Percentiles rank a stretch among this genome's conserved stretches.
Evolutionary conservation across 2,329 filamentous ascomycete genomes (phyloP).

Genomic region (Sodiomyces alkalinus): DNA sequence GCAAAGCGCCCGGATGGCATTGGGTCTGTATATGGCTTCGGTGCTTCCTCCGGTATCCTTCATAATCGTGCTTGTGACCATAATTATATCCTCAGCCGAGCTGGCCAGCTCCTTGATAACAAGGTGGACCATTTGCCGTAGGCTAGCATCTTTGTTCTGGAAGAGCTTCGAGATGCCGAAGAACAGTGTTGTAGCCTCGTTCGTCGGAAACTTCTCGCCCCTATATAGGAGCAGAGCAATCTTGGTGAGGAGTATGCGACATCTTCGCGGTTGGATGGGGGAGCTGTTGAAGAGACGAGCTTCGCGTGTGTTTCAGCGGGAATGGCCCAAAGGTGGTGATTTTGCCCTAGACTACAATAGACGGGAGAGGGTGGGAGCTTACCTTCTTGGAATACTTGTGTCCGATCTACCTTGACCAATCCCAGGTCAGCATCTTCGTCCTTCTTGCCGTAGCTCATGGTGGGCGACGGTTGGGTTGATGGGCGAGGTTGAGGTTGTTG

Average conservation of each 20-base stretch:
- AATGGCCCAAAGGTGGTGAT: constrained; percentile 4
- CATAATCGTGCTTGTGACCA: constrained; percentile 99
- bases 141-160: constrained; percentile 96
- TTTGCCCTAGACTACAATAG: no score
- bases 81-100: constrained; percentile 96
- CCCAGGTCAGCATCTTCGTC: constrained; percentile 92
- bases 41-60: constrained; percentile 95
- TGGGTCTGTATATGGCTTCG: constrained; percentile 85
- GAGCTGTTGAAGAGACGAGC: constrained; percentile 96
- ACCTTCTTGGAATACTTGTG: constrained; percentile 98
- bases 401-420: constrained; percentile 94
- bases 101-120: constrained; percentile 94
- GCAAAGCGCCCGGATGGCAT: constrained; percentile 89
- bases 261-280: constrained; percentile 92
- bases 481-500: constrained; percentile 16
- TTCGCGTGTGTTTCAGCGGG: constrained; percentile 23
- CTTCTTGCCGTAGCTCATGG: constrained; percentile 97
- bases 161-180: constrained; percentile 98
- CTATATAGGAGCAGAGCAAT: constrained; percentile 93
- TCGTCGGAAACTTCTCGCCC: constrained; percentile 90
- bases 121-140: constrained; percentile 97
- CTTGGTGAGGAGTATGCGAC: constrained; percentile 93
- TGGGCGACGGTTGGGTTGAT: constrained; percentile 26
- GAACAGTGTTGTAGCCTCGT: constrained; percentile 96
- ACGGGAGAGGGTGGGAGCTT: constrained; percentile 13